Percentiles rank a stretch among this genome's conserved stretches.
phyloP scores from a whole-genome alignment of 1,284 basidiomycete genomes.

The Cystobasidium slooffiae region DNA sequence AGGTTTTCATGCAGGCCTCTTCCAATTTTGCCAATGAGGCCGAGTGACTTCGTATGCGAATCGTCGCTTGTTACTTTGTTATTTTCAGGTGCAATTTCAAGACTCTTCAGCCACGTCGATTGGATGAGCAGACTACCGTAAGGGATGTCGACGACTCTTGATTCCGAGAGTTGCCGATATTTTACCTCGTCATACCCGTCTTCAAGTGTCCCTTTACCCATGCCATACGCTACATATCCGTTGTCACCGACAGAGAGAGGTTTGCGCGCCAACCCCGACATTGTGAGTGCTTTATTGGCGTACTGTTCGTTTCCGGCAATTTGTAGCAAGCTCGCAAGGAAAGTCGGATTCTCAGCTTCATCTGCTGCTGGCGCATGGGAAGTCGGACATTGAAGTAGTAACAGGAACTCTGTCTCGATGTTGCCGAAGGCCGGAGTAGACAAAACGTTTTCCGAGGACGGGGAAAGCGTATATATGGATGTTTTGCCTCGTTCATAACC shows the following conservation, averaged over 20 bases:
- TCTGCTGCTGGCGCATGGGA: not conserved
- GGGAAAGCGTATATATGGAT: not conserved
- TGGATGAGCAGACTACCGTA: not conserved
- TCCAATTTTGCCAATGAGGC: not conserved
- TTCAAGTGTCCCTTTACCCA: not conserved
- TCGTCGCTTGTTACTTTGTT: not conserved
- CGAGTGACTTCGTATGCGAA: too few relatives aligned
- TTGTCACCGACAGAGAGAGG: not conserved
- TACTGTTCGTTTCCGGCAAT: constrained; percentile 23
- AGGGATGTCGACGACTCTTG: constrained; percentile 10
- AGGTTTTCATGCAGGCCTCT: not conserved
- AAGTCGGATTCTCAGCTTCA: too few relatives aligned
- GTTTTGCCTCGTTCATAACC: constrained; percentile 1
- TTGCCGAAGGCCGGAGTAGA: not conserved
- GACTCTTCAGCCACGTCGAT: constrained; percentile 1
- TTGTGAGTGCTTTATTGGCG: not conserved
- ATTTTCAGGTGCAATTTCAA: not conserved
- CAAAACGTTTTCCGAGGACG: not conserved
- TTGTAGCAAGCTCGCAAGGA: not conserved
- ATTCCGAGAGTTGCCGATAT: constrained; percentile 13
- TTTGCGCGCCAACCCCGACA: not conserved
- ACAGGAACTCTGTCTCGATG: constrained; percentile 10
- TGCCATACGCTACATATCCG: not conserved
- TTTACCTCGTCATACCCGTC: not conserved
- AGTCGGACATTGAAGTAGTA: constrained; percentile 5